Evolutionary conservation across 2,329 filamentous ascomycete genomes (phyloP), one percentile per base, ranked within the genome.

Genomic region (Podosphaera aphanis): DNA sequence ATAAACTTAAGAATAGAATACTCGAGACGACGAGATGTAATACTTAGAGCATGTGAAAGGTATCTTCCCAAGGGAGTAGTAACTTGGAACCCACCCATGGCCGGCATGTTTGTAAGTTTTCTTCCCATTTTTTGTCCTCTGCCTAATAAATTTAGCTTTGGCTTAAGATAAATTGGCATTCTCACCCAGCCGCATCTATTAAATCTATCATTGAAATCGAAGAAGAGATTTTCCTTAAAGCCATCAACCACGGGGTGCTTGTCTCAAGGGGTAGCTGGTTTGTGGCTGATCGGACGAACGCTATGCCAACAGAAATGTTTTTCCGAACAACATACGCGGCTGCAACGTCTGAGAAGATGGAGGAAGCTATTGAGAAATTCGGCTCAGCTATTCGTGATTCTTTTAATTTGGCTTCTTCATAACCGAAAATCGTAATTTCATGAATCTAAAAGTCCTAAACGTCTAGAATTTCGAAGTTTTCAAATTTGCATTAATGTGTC

Each of bases 221-320:
- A 62, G 78, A 93, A 55, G 75, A 82, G 46, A 84, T 98, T 39
- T 95, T 93, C 67, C 62, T 81, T 54, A 68, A 71, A 0, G 77
- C 77, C 50, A 78, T 94, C 47, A 71, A 77, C 2, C 72, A 79
- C 54, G 80, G 83, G 19, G 83, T 90, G 3, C 68, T 98, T 40
- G 69, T 90, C 2, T 84, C 82, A 48, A 72, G 82, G 42, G 90
- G 90, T 2, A 86, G 78, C 42, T 98, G 86, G 86, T 98, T 95
- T 69, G 71, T 75, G 48, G 82, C 86, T 0, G 79, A 90, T 58
- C 71, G 69, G 38, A 67, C 65, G 7, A 68, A 66, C 10, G 60
- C 63, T 45, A 65, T 67, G 44, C 55, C 55, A 56, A 67, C 63
- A 3, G 67, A 68, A 7, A 66, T 68, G 10, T 94, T 83, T 65